Conservation (phyloP, 345 rosid species). For the Xanthoceras sorbifolium region DNA sequence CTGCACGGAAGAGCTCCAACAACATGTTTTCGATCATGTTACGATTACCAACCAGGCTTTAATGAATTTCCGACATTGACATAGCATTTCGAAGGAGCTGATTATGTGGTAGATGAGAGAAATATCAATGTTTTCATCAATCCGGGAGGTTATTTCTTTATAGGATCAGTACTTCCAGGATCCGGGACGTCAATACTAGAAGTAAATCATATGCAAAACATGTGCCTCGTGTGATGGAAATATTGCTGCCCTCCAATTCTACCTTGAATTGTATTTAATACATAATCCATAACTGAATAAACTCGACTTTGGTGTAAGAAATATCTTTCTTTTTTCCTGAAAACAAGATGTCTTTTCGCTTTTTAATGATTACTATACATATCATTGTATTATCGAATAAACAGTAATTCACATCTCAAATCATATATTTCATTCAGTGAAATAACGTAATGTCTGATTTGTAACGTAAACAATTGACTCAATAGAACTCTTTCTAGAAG, state of each 20-base stretch:
- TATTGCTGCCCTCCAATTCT: not conserved
- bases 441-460: too few species aligned
- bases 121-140: not conserved
- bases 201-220: constrained; percentile 2
- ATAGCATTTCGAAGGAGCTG: constrained; percentile 8
- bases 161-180: not conserved
- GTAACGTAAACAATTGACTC: too few species aligned
- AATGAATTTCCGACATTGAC: not conserved
- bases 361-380: too few species aligned
- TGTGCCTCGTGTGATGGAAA: not conserved
- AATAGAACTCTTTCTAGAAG: too few species aligned
- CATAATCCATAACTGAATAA: too few species aligned
- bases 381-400: too few species aligned
- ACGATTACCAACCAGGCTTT: not conserved
- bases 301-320: too few species aligned
- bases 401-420: too few species aligned
- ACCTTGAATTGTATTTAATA: not conserved
- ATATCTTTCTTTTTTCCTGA: too few species aligned
- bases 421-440: too few species aligned
- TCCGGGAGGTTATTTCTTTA: not conserved
- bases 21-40: not conserved
- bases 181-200: not conserved
- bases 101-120: not conserved
- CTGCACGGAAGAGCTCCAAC: not conserved
- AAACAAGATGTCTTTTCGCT: too few species aligned